Evolutionary conservation across 2,329 filamentous ascomycete species (phyloP).

Genomic region (Dactylellina sp.): DNA sequence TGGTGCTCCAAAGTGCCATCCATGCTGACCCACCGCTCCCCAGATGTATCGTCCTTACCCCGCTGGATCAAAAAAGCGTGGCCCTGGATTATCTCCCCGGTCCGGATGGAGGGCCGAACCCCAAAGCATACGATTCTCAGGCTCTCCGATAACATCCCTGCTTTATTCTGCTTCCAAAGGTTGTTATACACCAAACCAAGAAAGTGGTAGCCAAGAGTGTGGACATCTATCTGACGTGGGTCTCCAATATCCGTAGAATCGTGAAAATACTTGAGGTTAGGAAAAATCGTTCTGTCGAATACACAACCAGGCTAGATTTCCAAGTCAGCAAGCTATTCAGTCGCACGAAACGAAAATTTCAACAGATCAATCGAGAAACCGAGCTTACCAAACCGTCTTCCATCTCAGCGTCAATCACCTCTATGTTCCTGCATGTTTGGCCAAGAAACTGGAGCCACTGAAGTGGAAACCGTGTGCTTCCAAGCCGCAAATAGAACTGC

Average conservation of each 20-base stretch:
- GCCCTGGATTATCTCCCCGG: slow-evolving; percentile 1
- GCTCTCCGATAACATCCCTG: slow-evolving; percentile 10
- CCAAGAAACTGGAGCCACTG: slow-evolving; percentile 16
- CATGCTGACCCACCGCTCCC: background rate
- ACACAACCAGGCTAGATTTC: slow-evolving; percentile 26
- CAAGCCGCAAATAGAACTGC: slow-evolving; percentile 24
- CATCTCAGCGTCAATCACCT: slow-evolving; percentile 23
- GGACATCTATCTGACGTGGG: background rate
- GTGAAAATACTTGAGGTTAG: slow-evolving; percentile 40
- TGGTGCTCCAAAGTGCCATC: background rate
- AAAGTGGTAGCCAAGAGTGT: background rate
- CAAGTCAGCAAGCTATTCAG: background rate
- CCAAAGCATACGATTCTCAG: slow-evolving; percentile 36
- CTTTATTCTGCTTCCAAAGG: slow-evolving; percentile 1
- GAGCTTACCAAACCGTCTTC: slow-evolving; percentile 20
- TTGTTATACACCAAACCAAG: slow-evolving; percentile 1
- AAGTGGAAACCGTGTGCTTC: slow-evolving; percentile 2
- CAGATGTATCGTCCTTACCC: background rate
- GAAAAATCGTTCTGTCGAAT: slow-evolving; percentile 27
- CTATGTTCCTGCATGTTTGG: slow-evolving; percentile 26
- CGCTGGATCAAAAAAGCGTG: slow-evolving; percentile 26
- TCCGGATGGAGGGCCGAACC: background rate
- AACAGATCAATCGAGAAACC: background rate
- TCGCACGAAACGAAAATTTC: background rate
- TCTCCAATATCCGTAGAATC: slow-evolving; percentile 20